A percentile compares a stretch with the other conserved stretches of the same genome.
Conservation (phyloP, 345 rosid genomes). For the Camelina sativa region DNA sequence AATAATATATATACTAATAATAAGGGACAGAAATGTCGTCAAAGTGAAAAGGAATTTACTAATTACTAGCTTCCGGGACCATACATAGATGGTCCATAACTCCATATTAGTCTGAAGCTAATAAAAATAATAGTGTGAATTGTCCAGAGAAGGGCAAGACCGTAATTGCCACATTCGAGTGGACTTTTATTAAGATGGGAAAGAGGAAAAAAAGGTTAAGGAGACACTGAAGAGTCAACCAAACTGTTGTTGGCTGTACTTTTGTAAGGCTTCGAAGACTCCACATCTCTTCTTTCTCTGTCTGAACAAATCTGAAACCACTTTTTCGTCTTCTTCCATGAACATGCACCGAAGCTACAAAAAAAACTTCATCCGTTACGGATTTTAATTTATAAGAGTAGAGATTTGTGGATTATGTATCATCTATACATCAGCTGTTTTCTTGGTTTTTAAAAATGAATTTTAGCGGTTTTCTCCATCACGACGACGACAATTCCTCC, state of each 20-base stretch:
- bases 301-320: conserved; percentile 43
- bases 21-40: background rate
- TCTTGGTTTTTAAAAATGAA: conserved; percentile 28
- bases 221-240: conserved; percentile 67
- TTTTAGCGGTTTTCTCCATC: conserved; percentile 42
- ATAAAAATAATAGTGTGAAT: background rate
- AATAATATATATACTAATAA: no score
- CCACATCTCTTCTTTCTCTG: conserved; percentile 55
- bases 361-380: conserved; percentile 2
- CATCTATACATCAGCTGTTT: background rate
- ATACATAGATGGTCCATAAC: background rate
- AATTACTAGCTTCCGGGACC: background rate
- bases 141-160: conserved; percentile 29
- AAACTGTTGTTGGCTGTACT: conserved; percentile 52
- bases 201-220: background rate
- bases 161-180: conserved; percentile 3
- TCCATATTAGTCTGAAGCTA: background rate
- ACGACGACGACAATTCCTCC: conserved; percentile 26
- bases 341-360: conserved; percentile 29
- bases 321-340: conserved; percentile 31
- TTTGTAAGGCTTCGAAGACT: conserved; percentile 77
- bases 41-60: background rate
- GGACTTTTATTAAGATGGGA: conserved; percentile 37
- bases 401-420: background rate
- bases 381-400: background rate